Percentiles rank a stretch among this genome's conserved stretches.
These are phyloP conservation scores for Candida tetrigidarum DNA, from an alignment of 1,139 yeast species.

Conservation along the genomic window DNA sequence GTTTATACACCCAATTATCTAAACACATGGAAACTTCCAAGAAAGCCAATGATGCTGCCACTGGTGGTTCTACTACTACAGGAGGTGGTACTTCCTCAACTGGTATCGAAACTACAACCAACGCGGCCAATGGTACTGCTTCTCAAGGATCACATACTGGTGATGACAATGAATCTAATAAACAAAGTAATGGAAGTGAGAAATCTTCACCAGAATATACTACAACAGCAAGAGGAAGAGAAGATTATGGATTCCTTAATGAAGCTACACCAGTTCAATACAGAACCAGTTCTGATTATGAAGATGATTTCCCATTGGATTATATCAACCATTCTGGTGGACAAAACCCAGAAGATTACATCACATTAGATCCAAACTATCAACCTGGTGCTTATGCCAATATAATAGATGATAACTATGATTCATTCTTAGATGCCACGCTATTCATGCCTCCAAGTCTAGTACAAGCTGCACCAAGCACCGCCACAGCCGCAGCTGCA, in stretches of 20 bases:
- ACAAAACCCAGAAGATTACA: constrained; percentile 31
- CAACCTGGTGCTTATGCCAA: constrained; percentile 28
- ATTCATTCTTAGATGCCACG: constrained; percentile 34
- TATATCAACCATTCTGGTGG: constrained; percentile 37
- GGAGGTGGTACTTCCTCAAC: constrained; percentile 6
- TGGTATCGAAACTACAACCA: not conserved
- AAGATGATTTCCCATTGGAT: constrained; percentile 73
- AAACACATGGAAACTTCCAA: constrained; percentile 47
- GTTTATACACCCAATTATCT: constrained; percentile 52
- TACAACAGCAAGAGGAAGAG: constrained; percentile 17
- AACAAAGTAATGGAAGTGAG: constrained; percentile 10
- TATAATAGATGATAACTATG: constrained; percentile 29
- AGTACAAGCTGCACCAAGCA: constrained; percentile 2
- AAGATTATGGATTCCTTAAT: constrained; percentile 24
- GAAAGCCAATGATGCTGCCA: constrained; percentile 11
- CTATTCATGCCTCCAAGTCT: constrained; percentile 21
- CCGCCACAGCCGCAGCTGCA: constrained; percentile 16
- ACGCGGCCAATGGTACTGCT: not conserved
- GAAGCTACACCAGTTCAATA: constrained; percentile 32
- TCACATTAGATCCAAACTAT: constrained; percentile 36
- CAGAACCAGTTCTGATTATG: constrained; percentile 32
- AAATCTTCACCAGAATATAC: constrained; percentile 26
- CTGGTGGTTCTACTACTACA: constrained; percentile 8
- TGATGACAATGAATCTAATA: constrained; percentile 8
- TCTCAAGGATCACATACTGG: not conserved